A percentile compares a stretch with the other conserved stretches of the same genome.
phyloP scores from a whole-genome alignment of 345 rosid genomes.

The Laguncularia racemosa region DNA sequence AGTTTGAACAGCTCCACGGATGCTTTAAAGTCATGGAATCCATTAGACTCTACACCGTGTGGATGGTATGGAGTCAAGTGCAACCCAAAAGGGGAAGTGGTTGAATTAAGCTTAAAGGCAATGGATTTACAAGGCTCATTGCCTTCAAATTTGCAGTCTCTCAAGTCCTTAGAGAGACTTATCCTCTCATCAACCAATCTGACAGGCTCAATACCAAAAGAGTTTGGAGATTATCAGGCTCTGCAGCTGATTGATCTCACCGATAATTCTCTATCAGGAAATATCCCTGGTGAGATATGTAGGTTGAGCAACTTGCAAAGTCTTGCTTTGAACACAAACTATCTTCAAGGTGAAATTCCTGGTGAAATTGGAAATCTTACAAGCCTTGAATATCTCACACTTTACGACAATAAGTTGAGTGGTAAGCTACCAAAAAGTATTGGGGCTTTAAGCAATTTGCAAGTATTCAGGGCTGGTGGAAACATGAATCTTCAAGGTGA shows the following conservation, averaged over 20 bases:
- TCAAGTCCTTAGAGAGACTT: slow-evolving; percentile 16
- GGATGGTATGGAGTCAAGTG: slow-evolving; percentile 16
- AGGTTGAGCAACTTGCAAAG: slow-evolving; percentile 11
- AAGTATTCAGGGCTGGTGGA: slow-evolving; percentile 38
- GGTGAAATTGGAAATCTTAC: slow-evolving; percentile 13
- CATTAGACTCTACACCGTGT: slow-evolving; percentile 11
- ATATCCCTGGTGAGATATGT: slow-evolving; percentile 12
- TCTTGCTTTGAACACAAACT: slow-evolving; percentile 14
- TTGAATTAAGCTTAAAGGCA: slow-evolving; percentile 10
- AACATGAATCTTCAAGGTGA: slow-evolving; percentile 36
- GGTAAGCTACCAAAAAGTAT: slow-evolving; percentile 16
- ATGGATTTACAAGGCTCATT: slow-evolving; percentile 13
- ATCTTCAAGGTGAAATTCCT: slow-evolving; percentile 15
- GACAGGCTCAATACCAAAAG: slow-evolving; percentile 13
- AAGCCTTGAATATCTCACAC: slow-evolving; percentile 14
- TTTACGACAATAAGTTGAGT: slow-evolving; percentile 14
- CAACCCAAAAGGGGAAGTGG: slow-evolving; percentile 7
- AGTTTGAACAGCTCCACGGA: slow-evolving; percentile 10
- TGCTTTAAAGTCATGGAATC: slow-evolving; percentile 13
- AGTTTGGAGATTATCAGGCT: slow-evolving; percentile 12
- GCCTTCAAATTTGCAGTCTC: slow-evolving; percentile 11
- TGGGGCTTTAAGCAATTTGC: slow-evolving; percentile 16
- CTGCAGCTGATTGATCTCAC: slow-evolving; percentile 11
- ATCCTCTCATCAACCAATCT: slow-evolving; percentile 14
- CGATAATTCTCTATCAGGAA: slow-evolving; percentile 13